Conservation (phyloP, 2,329 filamentous ascomycete species). For the Cercospora sp. region DNA sequence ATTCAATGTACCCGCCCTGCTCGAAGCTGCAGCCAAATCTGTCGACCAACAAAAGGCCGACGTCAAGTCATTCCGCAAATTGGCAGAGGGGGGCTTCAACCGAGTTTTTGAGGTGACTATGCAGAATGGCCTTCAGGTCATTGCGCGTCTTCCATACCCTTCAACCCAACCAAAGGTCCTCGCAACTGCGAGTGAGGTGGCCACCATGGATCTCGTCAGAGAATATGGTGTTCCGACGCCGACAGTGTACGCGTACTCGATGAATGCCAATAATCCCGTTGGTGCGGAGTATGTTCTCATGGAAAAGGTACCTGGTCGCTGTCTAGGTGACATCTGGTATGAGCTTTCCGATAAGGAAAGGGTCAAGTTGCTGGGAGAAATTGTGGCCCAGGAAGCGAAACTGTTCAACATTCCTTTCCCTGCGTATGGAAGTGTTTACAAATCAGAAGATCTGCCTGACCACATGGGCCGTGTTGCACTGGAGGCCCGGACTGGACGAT, state of each 20-base stretch:
- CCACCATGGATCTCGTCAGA: conserved; percentile 32
- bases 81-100: conserved; percentile 33
- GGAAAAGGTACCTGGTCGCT: conserved; percentile 24
- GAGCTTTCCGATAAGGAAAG: conserved; percentile 30
- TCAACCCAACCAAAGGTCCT: conserved; percentile 25
- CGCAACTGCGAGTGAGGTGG: conserved; percentile 33
- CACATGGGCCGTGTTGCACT: conserved; percentile 14
- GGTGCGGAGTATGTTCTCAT: conserved; percentile 33
- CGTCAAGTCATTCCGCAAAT: conserved; percentile 22
- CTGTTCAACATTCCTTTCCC: conserved; percentile 16
- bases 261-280: conserved; percentile 18
- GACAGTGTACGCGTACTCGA: conserved; percentile 24
- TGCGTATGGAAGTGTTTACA: conserved; percentile 37
- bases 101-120: conserved; percentile 28
- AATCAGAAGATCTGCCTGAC: conserved; percentile 32
- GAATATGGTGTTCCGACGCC: conserved; percentile 28
- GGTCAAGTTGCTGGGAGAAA: conserved; percentile 1
- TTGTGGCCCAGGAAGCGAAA: background rate
- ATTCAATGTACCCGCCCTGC: conserved; percentile 23
- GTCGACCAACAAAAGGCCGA: conserved; percentile 9
- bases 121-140: conserved; percentile 29
- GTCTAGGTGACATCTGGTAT: conserved; percentile 30
- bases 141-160: conserved; percentile 32
- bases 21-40: conserved; percentile 15
- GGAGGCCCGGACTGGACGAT: conserved; percentile 9